Evolutionary conservation across 139 green algal species (phyloP).

Genomic region (Spirogloea muscicola): DNA sequence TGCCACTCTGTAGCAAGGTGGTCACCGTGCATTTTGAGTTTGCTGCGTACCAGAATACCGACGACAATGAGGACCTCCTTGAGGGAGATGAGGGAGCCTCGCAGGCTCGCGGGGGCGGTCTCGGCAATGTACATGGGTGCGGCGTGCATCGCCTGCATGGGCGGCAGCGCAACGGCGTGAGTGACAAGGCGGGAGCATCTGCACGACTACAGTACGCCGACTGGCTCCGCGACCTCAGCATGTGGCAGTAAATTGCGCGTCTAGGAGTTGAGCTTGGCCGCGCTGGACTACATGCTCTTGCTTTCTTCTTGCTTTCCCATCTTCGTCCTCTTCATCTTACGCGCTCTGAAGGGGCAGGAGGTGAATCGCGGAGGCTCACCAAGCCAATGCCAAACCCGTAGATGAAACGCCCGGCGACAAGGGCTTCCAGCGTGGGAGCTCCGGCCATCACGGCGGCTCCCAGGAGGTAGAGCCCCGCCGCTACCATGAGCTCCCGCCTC

Average conservation of each 20-base stretch:
- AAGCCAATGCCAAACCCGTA: constrained; percentile 90
- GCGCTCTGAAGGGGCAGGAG: too few species aligned
- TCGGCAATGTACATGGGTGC: constrained; percentile 91
- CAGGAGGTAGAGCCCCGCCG: constrained; percentile 63
- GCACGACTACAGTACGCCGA: too few species aligned
- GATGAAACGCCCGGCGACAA: constrained; percentile 61
- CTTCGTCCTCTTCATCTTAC: too few species aligned
- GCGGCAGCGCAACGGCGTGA: too few species aligned
- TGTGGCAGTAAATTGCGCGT: too few species aligned
- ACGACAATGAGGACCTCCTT: constrained; percentile 83
- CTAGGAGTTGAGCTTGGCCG: too few species aligned
- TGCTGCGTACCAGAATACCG: constrained; percentile 80
- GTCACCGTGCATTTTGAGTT: too few species aligned
- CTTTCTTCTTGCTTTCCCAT: too few species aligned
- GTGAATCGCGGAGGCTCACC: constrained; percentile 1
- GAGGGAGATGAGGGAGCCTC: constrained; percentile 73
- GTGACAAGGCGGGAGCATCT: too few species aligned
- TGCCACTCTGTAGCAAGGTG: too few species aligned
- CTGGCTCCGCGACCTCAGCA: too few species aligned
- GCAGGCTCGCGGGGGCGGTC: constrained; percentile 63
- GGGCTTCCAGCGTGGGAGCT: constrained; percentile 45
- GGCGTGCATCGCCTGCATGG: constrained; percentile 78
- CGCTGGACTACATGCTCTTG: too few species aligned
- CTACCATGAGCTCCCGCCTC: constrained; percentile 70
- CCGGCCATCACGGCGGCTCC: constrained; percentile 46